Percentiles rank a stretch among this genome's conserved stretches.
Conservation (phyloP, 1,284 basidiomycete genomes). For the Heterobasidion occidentale region DNA sequence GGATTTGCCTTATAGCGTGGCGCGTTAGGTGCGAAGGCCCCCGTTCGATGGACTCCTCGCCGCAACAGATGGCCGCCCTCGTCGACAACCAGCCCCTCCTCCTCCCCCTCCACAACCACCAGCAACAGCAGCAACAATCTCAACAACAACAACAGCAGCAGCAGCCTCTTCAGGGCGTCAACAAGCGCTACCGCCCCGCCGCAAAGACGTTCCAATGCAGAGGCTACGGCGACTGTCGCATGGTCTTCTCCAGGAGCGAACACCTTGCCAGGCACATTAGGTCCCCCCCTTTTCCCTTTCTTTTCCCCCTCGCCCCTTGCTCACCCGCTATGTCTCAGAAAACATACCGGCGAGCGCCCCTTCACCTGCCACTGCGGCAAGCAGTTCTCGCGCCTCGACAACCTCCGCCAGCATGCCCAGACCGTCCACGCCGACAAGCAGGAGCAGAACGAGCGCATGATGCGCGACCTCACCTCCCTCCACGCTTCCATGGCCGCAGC, state of each 20-base stretch:
- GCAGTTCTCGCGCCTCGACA: conserved; percentile 94
- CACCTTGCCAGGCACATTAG: conserved; percentile 93
- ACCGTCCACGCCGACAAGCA: conserved; percentile 91
- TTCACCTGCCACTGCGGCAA: conserved; percentile 95
- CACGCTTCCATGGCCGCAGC: conserved; percentile 80
- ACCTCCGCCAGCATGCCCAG: conserved; percentile 92
- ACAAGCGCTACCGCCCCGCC: conserved; percentile 66
- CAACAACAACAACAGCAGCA: conserved; percentile 4
- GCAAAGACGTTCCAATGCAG: conserved; percentile 93
- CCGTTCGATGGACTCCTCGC: not conserved
- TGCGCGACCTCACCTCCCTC: conserved; percentile 80
- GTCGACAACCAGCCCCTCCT: conserved; percentile 1
- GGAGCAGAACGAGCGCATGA: conserved; percentile 87
- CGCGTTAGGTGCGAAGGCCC: not conserved
- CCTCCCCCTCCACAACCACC: conserved; percentile 1
- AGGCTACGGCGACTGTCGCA: conserved; percentile 91
- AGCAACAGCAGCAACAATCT: not conserved
- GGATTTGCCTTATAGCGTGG: not conserved
- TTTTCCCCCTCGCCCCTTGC: not conserved
- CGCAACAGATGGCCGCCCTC: conserved; percentile 7
- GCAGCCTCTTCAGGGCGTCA: conserved; percentile 18
- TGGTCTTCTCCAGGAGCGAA: conserved; percentile 94
- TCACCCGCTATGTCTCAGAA: conserved; percentile 39
- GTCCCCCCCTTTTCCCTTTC: conserved; percentile 34
- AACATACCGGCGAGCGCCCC: conserved; percentile 95